Base-by-base conservation (phyloP, 495 filamentous ascomycete species). In the Trichoderma asperelloides region DNA sequence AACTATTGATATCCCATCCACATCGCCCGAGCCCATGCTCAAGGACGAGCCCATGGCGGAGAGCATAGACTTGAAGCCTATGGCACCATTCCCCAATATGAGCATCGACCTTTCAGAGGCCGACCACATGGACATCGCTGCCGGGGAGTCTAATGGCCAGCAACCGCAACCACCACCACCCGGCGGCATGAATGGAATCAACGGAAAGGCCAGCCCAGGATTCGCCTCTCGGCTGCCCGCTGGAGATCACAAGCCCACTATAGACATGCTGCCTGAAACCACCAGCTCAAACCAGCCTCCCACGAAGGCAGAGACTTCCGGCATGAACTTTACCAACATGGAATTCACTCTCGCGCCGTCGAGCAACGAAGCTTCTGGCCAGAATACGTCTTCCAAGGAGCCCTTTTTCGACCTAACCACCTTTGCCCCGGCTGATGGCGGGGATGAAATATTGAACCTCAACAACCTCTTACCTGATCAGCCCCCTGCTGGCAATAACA, bases 61-160 rank as follows among this genome's bases (percentile, higher is more conserved):
- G 23, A 63, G 66, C 16, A 62, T 71, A 67, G 69, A 68, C 55
- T 70, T 27, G 39, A 83, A 77, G 68, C 74, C 78, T 2, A 75
- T 78, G 28, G 79, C 80, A 13, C 81, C 81, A 2, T 81, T 83
- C 68, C 78, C 81, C 18, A 77, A 81, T 66, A 82, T 81, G 80
- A 77, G 78, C 16, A 73, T 79, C 64, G 75, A 78, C 21, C 67
- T 75, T 27, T 69, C 30, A 62, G 62, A 1, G 71, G 69, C 57
- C 70, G 72, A 47, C 69, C 71, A 57, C 45, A 70, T 64, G 21
- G 63, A 68, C 37, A 30, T 68, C 13, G 21, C 62, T 65, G 16
- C 63, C 62, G 25, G 67, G 66, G 1, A 55, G 25, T 16, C 45
- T 8, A 66, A 66, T 11, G 25, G 18, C 18, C 27, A 33, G 25